Conservation (phyloP, 495 filamentous ascomycete species). For the Xylaria scruposa region DNA sequence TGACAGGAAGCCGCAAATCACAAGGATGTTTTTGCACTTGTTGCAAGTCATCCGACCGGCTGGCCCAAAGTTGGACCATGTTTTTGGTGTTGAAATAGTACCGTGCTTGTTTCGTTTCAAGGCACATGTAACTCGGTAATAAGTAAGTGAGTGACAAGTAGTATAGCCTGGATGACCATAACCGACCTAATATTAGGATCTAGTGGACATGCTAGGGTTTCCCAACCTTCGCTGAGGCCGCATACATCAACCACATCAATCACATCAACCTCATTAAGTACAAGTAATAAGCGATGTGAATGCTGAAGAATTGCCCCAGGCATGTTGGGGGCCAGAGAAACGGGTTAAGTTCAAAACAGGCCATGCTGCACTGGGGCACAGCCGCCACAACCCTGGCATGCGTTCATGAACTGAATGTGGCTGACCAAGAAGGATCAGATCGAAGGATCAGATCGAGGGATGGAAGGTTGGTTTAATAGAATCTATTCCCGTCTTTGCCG, state of each 20-base stretch:
- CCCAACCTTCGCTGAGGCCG: neutral
- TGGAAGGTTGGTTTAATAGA: neutral
- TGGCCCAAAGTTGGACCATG: slow-evolving; percentile 5
- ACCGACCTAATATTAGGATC: slow-evolving; percentile 12
- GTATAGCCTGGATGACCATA: neutral
- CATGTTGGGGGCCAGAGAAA: neutral
- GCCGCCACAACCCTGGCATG: slow-evolving; percentile 13
- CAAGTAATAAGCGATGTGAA: neutral
- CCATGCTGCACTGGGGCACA: slow-evolving; percentile 13
- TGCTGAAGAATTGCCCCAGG: neutral
- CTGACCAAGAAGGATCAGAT: slow-evolving; percentile 13
- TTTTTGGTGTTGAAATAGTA: neutral
- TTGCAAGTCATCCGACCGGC: neutral
- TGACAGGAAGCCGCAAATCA: slow-evolving; percentile 2
- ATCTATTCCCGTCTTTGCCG: slow-evolving; percentile 12
- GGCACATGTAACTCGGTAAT: neutral
- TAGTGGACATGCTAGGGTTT: neutral
- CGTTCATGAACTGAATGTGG: neutral
- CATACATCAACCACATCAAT: neutral
- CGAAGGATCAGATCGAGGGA: neutral
- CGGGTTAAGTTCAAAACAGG: neutral
- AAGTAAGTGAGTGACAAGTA: neutral
- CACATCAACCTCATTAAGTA: neutral
- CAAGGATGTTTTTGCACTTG: slow-evolving; percentile 21
- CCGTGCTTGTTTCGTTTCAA: neutral